A percentile compares a stretch with the other conserved stretches of the same genome.
phyloP scores from a whole-genome alignment of 257 asterid genomes.

The Scutellaria baicalensis region DNA sequence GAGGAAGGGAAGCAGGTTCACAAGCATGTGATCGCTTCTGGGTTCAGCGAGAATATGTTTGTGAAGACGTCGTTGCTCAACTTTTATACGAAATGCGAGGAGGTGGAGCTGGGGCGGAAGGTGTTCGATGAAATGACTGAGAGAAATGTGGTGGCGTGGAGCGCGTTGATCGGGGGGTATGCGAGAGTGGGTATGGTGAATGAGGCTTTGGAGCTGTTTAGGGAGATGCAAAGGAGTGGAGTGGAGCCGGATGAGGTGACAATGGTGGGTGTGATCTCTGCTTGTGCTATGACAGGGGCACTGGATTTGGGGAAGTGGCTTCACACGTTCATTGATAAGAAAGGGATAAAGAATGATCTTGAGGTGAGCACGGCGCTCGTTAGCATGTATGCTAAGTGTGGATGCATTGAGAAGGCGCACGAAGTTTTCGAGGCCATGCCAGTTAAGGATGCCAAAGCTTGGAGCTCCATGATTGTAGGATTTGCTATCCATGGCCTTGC shows the following conservation, averaged over 20 bases:
- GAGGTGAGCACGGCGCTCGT: conserved; percentile 65
- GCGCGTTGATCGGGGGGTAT: conserved; percentile 62
- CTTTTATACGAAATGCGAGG: conserved; percentile 54
- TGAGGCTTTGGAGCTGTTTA: conserved; percentile 54
- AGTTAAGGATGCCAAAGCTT: conserved; percentile 64
- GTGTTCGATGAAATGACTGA: conserved; percentile 75
- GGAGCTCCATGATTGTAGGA: conserved; percentile 80
- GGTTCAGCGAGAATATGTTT: conserved; percentile 32
- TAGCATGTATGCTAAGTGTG: conserved; percentile 76
- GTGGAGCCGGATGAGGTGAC: conserved; percentile 67
- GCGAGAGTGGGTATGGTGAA: conserved; percentile 53
- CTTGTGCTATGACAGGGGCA: conserved; percentile 62
- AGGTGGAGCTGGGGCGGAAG: conserved; percentile 40
- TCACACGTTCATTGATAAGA: conserved; percentile 47
- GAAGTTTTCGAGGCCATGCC: conserved; percentile 57
- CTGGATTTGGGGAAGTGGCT: conserved; percentile 72
- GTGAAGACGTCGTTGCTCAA: conserved; percentile 63
- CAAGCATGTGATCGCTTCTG: conserved; percentile 47
- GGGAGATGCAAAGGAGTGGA: conserved; percentile 55
- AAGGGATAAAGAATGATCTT: conserved; percentile 51
- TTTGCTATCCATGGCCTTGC: conserved; percentile 57
- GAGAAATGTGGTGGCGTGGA: conserved; percentile 62
- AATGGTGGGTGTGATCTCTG: conserved; percentile 61
- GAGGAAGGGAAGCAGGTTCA: conserved; percentile 63
- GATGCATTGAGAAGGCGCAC: conserved; percentile 52